Base-by-base conservation (phyloP, 2,329 filamentous ascomycete species). In the Emmonsiellopsis sp. region DNA sequence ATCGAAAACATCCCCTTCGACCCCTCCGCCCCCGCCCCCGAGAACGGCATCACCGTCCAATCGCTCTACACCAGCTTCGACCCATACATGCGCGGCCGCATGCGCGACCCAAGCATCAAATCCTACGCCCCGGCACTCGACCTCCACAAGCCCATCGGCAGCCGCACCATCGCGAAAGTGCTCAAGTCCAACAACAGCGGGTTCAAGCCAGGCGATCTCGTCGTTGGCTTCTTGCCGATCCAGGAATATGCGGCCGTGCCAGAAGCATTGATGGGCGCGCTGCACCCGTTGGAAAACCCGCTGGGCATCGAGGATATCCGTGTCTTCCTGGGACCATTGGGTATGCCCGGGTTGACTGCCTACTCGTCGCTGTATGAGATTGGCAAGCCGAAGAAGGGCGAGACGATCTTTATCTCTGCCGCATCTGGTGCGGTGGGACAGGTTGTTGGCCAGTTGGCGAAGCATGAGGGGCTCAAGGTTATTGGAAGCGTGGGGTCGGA, bases 391-490 rank as follows among this genome's bases (percentile, higher is more conserved):
- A 82, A 86, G 74, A 82, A 85, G 70, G 86, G 85, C 43, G 85
- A 90, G 71, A 91, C 86, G 40, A 89, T 95, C 64, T 89, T 92
- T 69, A 79, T 95, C 60, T 87, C 83, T 54, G 85, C 87, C 2
- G 89, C 89, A 0, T 85, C 84, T 3, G 89, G 89, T 32, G 88
- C 87, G 1, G 89, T 94, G 2, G 89, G 89, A 3, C 86, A 91
- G 69, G 68, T 93, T 7, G 89, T 93, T 16, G 89, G 89, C 5
- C 89, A 93, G 72, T 72, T 94, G 44, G 88, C 87, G 57, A 92
- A 92, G 79, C 81, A 84, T 57, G 84, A 91, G 69, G 89, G 89
- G 2, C 71, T 93, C 54, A 84, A 72, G 44, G 89, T 94, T 41
- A 85, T 94, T 58, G 89, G 89, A 15, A 88, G 83, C 50, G 88